Evolutionary conservation across 2,329 filamentous ascomycete species (phyloP).

Genomic region (Fusarium mundagurra): DNA sequence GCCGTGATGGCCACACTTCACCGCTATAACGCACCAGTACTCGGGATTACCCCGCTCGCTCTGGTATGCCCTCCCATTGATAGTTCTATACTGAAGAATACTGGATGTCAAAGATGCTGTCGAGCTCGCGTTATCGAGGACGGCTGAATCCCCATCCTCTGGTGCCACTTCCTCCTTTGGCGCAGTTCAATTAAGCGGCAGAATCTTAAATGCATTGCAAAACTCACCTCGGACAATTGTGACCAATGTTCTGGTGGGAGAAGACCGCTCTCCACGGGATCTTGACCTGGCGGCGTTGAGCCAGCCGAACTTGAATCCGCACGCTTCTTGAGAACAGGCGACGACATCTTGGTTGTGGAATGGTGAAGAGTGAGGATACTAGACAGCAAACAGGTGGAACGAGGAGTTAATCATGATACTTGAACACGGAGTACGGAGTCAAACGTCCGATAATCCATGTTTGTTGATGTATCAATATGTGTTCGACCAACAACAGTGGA

Average conservation of each 20-base stretch:
- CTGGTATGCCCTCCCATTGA: background rate
- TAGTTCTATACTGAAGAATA: background rate
- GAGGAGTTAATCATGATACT: background rate
- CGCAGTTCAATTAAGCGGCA: fast-evolving
- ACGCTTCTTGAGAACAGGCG: background rate
- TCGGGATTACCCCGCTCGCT: background rate
- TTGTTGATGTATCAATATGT: no score
- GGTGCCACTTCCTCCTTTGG: background rate
- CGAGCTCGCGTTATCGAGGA: background rate
- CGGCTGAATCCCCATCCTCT: background rate
- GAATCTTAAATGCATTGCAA: fast-evolving
- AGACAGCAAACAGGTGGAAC: fast-evolving
- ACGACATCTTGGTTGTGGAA: background rate
- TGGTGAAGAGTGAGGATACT: fast-evolving
- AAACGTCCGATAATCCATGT: background rate
- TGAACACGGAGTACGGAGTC: background rate
- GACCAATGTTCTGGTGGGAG: background rate
- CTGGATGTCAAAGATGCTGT: background rate
- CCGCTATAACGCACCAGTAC: background rate
- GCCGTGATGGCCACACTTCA: fast-evolving
- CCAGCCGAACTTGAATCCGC: fast-evolving
- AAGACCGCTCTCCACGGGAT: background rate
- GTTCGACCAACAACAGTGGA: background rate
- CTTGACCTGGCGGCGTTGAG: fast-evolving
- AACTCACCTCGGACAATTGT: background rate